These are phyloP conservation scores for Penicillium sp. DNA, from an alignment of 2,329 filamentous ascomycete species.

Conservation along the genomic window DNA sequence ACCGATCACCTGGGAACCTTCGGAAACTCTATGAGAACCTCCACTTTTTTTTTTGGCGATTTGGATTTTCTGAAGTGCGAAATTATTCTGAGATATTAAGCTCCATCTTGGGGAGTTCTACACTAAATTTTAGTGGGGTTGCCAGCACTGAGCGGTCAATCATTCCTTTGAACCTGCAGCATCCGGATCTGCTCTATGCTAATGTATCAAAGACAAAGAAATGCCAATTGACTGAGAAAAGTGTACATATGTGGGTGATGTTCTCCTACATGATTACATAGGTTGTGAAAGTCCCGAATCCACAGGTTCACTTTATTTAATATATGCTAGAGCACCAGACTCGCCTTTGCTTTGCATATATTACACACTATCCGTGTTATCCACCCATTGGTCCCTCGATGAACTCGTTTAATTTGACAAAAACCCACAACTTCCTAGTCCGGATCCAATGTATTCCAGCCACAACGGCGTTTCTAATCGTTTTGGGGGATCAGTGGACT, in stretches of 20 bases:
- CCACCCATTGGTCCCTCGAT: neutral
- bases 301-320: neutral
- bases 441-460: neutral
- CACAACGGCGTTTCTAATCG: conserved; percentile 2
- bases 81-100: neutral
- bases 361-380: neutral
- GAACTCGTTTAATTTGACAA: neutral
- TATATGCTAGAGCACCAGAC: neutral
- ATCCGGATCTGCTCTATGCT: conserved; percentile 1
- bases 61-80: neutral
- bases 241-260: too few relatives aligned
- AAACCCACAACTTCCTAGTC: neutral
- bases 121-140: neutral
- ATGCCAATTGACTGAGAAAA: neutral
- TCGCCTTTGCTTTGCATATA: neutral
- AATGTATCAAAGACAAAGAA: conserved; percentile 5
- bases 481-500: neutral
- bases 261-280: too few relatives aligned
- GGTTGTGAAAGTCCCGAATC: neutral
- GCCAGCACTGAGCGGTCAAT: conserved; percentile 11
- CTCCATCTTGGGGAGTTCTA: neutral
- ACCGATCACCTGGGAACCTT: conserved; percentile 31
- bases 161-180: conserved; percentile 11
- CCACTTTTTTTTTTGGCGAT: conserved; percentile 10
- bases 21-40: conserved; percentile 26